Evolutionary conservation across 2,329 filamentous ascomycete species (phyloP).

Genomic region (Leptographium radiaticola): DNA sequence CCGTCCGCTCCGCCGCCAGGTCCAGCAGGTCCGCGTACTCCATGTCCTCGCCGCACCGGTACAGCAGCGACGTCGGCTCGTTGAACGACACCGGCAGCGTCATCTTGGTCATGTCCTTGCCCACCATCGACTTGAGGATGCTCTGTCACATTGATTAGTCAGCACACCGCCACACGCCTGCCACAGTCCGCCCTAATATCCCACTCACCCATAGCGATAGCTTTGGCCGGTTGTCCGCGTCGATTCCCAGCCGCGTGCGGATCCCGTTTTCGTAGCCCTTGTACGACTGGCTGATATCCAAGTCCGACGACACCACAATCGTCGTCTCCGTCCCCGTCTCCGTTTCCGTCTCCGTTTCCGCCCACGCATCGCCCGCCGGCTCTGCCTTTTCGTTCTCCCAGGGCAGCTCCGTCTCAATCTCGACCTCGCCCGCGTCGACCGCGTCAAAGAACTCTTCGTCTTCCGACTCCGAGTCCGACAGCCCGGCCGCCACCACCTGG

Average conservation of each 20-base stretch:
- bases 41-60: constrained; percentile 94
- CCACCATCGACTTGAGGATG: constrained; percentile 98
- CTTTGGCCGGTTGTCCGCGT: constrained; percentile 84
- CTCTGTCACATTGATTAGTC: constrained; percentile 37
- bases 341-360: constrained; percentile 20
- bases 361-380: neutral
- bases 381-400: constrained; percentile 18
- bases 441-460: constrained; percentile 95
- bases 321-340: constrained; percentile 19
- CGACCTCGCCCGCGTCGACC: constrained; percentile 82
- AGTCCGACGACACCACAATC: constrained; percentile 28
- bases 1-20: constrained; percentile 67
- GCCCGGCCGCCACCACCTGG: constrained; percentile 46
- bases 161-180: too few species aligned
- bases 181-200: too few species aligned
- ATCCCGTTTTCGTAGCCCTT: constrained; percentile 85
- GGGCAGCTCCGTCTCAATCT: constrained; percentile 54
- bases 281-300: constrained; percentile 67
- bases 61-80: constrained; percentile 88
- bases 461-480: constrained; percentile 71
- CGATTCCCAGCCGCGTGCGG: constrained; percentile 68
- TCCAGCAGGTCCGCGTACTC: constrained; percentile 92
- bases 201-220: constrained; percentile 86
- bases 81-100: constrained; percentile 97
- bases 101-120: constrained; percentile 99